Conservation (phyloP, 495 filamentous ascomycete genomes). For the Usnea hakonensis region DNA sequence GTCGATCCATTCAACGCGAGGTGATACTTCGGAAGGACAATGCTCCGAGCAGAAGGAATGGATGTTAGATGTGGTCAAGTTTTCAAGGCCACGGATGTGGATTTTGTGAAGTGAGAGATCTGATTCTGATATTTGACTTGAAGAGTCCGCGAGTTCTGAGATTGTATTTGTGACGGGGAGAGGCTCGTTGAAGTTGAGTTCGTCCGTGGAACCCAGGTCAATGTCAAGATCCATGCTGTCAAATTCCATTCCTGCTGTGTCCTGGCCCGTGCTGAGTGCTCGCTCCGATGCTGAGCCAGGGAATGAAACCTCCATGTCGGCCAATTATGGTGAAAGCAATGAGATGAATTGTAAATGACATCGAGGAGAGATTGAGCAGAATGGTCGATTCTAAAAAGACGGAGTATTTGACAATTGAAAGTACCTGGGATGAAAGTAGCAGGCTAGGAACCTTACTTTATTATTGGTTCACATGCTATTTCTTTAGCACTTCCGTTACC, state of each 20-base stretch:
- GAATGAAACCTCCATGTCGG: background rate
- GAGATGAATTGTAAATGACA: background rate
- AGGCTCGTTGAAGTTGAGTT: background rate
- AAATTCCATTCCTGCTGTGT: conserved; percentile 22
- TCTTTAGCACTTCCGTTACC: too few relatives aligned
- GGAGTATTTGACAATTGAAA: too few relatives aligned
- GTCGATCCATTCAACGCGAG: conserved; percentile 85
- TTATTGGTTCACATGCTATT: too few relatives aligned
- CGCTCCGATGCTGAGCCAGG: background rate
- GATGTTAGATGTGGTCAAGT: conserved; percentile 69
- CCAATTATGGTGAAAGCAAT: background rate
- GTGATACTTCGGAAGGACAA: conserved; percentile 45
- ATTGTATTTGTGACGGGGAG: background rate
- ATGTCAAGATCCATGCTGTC: conserved; percentile 38
- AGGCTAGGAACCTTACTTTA: too few relatives aligned
- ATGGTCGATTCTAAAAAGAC: too few relatives aligned
- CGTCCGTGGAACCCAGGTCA: conserved; percentile 34
- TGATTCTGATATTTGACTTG: conserved; percentile 12
- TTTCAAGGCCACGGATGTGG: conserved; percentile 74
- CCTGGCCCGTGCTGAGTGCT: background rate
- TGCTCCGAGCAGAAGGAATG: conserved; percentile 60
- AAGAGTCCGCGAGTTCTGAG: background rate
- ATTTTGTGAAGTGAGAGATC: conserved; percentile 53
- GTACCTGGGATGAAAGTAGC: too few relatives aligned
- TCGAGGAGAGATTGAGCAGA: background rate